Conservation (phyloP, 257 asterid genomes). For the Fraxinus pennsylvanica region DNA sequence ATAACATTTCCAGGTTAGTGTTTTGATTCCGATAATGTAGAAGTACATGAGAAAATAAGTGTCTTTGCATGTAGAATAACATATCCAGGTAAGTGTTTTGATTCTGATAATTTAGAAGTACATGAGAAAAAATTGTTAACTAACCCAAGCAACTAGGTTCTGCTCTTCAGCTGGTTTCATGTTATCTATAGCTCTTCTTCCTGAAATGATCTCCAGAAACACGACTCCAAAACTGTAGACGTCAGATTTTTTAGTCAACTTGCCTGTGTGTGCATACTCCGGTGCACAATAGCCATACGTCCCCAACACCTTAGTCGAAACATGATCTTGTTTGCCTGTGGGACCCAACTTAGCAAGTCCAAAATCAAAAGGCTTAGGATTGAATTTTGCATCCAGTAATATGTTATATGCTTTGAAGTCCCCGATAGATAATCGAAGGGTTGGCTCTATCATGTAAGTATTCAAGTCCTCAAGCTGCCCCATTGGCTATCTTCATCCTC, state of each 20-base stretch:
- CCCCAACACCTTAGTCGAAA: conserved; percentile 48
- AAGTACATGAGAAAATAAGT: neutral
- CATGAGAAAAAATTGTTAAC: conserved; percentile 3
- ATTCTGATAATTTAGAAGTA: neutral
- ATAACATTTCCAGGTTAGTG: neutral
- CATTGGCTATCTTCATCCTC: conserved; percentile 46
- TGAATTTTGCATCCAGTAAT: conserved; percentile 35
- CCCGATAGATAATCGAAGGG: conserved; percentile 43
- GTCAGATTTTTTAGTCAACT: conserved; percentile 44
- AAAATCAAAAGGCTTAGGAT: conserved; percentile 51
- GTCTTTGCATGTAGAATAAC: too few species aligned
- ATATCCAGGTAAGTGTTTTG: too few species aligned
- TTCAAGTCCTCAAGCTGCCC: conserved; percentile 51
- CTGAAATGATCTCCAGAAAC: conserved; percentile 46
- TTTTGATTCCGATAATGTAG: too few species aligned
- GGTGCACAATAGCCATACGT: conserved; percentile 56
- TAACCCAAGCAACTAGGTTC: conserved; percentile 44
- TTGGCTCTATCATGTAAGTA: conserved; percentile 46
- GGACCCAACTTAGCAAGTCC: conserved; percentile 54
- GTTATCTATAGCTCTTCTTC: conserved; percentile 51
- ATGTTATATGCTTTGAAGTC: conserved; percentile 50
- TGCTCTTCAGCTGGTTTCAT: conserved; percentile 42
- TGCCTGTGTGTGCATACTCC: conserved; percentile 48
- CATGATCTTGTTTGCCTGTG: conserved; percentile 39
- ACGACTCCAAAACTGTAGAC: conserved; percentile 56